These are phyloP conservation scores for Didymella keratinophila DNA, from an alignment of 2,329 filamentous ascomycete genomes.

Conservation along the genomic window DNA sequence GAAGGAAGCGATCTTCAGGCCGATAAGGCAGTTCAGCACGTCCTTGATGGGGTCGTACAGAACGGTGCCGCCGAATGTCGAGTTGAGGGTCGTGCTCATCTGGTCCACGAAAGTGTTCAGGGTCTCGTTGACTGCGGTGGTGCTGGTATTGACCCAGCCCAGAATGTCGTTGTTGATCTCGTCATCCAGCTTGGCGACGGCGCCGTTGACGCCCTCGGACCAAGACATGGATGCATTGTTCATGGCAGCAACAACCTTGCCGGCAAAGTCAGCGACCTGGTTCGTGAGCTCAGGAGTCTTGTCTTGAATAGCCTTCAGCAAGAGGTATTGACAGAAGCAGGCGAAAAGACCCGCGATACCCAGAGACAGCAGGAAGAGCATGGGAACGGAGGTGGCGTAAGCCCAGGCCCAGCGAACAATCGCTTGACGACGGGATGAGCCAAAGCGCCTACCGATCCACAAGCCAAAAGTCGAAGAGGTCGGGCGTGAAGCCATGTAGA, in stretches of 20 bases:
- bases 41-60: conserved; percentile 80
- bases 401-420: conserved; percentile 83
- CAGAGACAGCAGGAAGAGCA: conserved; percentile 85
- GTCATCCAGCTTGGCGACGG: conserved; percentile 68
- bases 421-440: conserved; percentile 69
- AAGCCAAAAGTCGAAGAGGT: conserved; percentile 77
- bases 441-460: conserved; percentile 71
- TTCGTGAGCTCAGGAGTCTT: conserved; percentile 77
- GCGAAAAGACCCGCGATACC: conserved; percentile 82
- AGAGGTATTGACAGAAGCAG: conserved; percentile 80
- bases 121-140: conserved; percentile 82
- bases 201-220: conserved; percentile 77
- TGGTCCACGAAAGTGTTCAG: conserved; percentile 81
- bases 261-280: conserved; percentile 80
- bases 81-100: conserved; percentile 76
- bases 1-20: conserved; percentile 83
- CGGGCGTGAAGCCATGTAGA: conserved; percentile 86
- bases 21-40: conserved; percentile 85
- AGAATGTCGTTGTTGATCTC: conserved; percentile 87
- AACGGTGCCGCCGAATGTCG: conserved; percentile 81
- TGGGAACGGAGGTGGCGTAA: conserved; percentile 84
- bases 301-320: conserved; percentile 76
- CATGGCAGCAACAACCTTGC: conserved; percentile 75
- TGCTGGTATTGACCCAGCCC: conserved; percentile 86
- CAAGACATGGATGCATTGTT: conserved; percentile 77